Base-by-base conservation (phyloP, 257 asterid species). In the Plantago major region DNA sequence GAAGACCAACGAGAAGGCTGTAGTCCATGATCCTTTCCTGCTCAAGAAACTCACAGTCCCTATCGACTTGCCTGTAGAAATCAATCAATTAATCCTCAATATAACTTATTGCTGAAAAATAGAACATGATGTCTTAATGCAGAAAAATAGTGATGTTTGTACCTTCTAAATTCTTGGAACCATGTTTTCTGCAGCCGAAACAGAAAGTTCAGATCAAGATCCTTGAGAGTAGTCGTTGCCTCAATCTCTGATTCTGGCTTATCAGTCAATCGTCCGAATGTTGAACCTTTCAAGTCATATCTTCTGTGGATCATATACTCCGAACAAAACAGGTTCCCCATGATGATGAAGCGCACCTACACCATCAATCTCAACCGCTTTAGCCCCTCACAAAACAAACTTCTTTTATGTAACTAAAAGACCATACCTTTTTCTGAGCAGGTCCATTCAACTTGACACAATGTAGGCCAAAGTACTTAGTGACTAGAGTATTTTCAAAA, bases 231-330 rank as follows among this genome's bases (percentile, higher is more conserved):
- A 22, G 98, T 90, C 54, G 78, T 88, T 58, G 95, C 81, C 49
- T 90, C 96, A 18, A 90, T 88, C 78, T 83, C 92, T 42, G 95
- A 77, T 64, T 90, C 94, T 9, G 96, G 94, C 70, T 90, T 88
- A 45, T 90, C 96, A 0, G 98, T 88, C 65, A 82, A 65, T 42
- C 96, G 82, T 26, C 98, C 98, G 52, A 88, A 90, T 10, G 98
- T 88, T 3, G 98, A 88, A n/a, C 98, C 98, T 72, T 90, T 90
- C 72, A 90, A 65, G 79, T 90, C 96, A 6, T 83, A 90, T 69
- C 92, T 77, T 70, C 66, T 85, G 12, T 90, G 98, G 16, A 90
- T 88, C 51, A 68, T 74, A 68, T 88, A 85, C 45, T 82, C 81
- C 0, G 98, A 77, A 47, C 96, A 85, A 69, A 88, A 90, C 5